phyloP scores from a whole-genome alignment of 768 basidiomycete species.

The Podaxis sp. region DNA sequence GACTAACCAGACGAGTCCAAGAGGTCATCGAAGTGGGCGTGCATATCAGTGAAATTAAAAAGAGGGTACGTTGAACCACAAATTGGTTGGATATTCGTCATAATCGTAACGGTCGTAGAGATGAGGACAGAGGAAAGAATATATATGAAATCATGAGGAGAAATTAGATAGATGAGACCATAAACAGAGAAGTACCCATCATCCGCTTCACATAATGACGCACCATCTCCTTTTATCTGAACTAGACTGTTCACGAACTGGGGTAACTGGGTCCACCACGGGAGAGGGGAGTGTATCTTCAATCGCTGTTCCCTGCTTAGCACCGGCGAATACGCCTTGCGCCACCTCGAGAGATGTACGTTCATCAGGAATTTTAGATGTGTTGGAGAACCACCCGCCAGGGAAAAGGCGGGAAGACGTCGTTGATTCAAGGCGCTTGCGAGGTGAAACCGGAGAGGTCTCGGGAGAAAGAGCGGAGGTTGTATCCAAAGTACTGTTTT shows the following conservation, averaged over 20 bases:
- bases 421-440: slow-evolving; percentile 50
- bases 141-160: background rate
- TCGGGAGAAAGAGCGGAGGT: slow-evolving; percentile 17
- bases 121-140: slow-evolving; percentile 1
- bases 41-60: slow-evolving; percentile 7
- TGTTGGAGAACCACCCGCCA: slow-evolving; percentile 49
- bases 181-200: background rate
- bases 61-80: background rate
- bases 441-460: slow-evolving; percentile 20
- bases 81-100: background rate
- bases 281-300: slow-evolving; percentile 15
- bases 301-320: slow-evolving; percentile 23
- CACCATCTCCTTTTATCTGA: slow-evolving; percentile 20
- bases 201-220: slow-evolving; percentile 17
- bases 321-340: slow-evolving; percentile 44
- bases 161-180: background rate
- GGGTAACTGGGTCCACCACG: slow-evolving; percentile 8
- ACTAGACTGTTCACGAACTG: slow-evolving; percentile 15
- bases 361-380: slow-evolving; percentile 38
- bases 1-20: slow-evolving; percentile 11
- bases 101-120: slow-evolving; percentile 8
- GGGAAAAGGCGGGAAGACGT: slow-evolving; percentile 59
- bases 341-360: slow-evolving; percentile 51
- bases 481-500: slow-evolving; percentile 5
- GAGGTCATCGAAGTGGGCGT: slow-evolving; percentile 2